Evolutionary conservation across 257 asterid species (phyloP).

Genomic region (Salvia miltiorrhiza): DNA sequence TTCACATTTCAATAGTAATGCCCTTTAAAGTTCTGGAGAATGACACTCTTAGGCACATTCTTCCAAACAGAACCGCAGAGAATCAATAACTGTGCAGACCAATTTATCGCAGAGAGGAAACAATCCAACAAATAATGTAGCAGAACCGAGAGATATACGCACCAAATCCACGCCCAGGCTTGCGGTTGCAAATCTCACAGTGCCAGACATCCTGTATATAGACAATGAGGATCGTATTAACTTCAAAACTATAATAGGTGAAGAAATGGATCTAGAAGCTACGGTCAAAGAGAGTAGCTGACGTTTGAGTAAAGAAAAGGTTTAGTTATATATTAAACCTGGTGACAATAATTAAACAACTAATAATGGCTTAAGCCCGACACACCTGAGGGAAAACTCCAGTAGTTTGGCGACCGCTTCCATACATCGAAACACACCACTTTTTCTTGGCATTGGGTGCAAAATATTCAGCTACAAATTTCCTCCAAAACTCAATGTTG

Average conservation of each 20-base stretch:
- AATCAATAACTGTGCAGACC: not conserved
- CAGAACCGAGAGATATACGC: conserved; percentile 20
- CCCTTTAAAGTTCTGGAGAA: not conserved
- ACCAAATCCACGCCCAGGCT: conserved; percentile 99
- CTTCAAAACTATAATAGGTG: conserved; percentile 9
- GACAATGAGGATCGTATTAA: not conserved
- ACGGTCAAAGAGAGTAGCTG: not conserved
- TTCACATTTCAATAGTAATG: not conserved
- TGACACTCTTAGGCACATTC: not conserved
- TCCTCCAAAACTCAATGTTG: conserved; percentile 84
- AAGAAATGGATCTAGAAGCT: not conserved
- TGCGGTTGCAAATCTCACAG: conserved; percentile 91
- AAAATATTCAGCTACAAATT: conserved; percentile 85
- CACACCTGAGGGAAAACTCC: conserved; percentile 97
- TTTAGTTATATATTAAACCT: not conserved
- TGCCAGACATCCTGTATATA: conserved; percentile 89
- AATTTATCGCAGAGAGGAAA: not conserved
- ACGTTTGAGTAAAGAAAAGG: not conserved
- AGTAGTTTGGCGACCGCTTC: conserved; percentile 88
- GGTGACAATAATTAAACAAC: not conserved
- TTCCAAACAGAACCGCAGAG: not conserved
- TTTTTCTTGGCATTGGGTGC: conserved; percentile 96
- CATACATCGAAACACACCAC: conserved; percentile 98
- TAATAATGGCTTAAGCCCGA: conserved; percentile 15
- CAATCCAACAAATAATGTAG: not conserved